Conservation (phyloP, 2,329 filamentous ascomycete genomes). For the Metarhizium rileyi region DNA sequence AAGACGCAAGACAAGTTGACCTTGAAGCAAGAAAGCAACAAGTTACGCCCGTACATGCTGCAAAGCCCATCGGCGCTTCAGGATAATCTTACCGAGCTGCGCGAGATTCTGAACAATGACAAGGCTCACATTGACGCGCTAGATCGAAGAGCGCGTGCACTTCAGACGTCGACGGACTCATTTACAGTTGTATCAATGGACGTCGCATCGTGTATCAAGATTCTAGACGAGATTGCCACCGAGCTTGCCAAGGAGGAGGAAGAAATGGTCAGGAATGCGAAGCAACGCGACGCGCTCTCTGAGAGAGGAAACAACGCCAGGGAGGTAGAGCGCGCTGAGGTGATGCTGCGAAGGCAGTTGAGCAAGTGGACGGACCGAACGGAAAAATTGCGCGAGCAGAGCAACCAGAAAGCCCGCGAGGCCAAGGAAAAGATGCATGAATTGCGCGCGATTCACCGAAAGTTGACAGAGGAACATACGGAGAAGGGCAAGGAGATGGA, state of each 20-base stretch:
- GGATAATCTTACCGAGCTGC: conserved; percentile 70
- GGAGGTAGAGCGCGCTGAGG: conserved; percentile 84
- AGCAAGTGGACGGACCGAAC: conserved; percentile 80
- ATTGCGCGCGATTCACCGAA: conserved; percentile 67
- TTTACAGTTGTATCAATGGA: conserved; percentile 78
- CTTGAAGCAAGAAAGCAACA: conserved; percentile 75
- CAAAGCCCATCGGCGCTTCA: conserved; percentile 82
- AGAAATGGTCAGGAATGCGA: conserved; percentile 67
- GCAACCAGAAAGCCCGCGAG: conserved; percentile 67
- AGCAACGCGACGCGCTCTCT: conserved; percentile 77
- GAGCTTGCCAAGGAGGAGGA: conserved; percentile 89
- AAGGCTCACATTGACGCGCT: conserved; percentile 79
- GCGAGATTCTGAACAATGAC: conserved; percentile 65
- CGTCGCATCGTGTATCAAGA: conserved; percentile 76
- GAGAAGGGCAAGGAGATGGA: conserved; percentile 92
- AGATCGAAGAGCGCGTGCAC: conserved; percentile 75
- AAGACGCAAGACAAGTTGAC: conserved; percentile 60
- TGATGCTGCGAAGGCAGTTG: conserved; percentile 73
- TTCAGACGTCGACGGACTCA: conserved; percentile 87
- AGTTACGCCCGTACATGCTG: conserved; percentile 83
- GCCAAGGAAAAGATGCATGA: conserved; percentile 89
- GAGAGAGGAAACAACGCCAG: conserved; percentile 83
- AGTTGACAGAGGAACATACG: conserved; percentile 71
- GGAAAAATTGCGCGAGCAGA: conserved; percentile 71
- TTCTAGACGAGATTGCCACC: conserved; percentile 77